A percentile compares a stretch with the other conserved stretches of the same genome.
Evolutionary conservation across 305 asterid species (phyloP).

Genomic region (Fraxinus sp.): DNA sequence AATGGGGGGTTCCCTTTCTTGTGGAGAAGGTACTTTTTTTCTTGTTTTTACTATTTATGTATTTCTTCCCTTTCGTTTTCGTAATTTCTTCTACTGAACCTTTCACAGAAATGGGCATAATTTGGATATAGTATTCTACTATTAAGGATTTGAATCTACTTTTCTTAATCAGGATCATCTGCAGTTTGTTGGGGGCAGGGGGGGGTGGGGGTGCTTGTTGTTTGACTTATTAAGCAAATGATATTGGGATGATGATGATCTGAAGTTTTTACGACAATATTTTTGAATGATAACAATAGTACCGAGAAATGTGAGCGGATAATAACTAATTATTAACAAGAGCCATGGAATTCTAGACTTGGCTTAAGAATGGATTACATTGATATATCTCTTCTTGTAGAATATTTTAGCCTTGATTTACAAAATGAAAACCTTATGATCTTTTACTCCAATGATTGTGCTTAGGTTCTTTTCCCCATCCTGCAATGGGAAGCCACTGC

Average conservation of each 20-base stretch:
- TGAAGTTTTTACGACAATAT: not conserved
- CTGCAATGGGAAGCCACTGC: constrained; percentile 75
- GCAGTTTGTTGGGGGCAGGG: not conserved
- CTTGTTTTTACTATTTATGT: not conserved
- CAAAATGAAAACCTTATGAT: not conserved
- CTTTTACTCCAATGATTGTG: constrained; percentile 19
- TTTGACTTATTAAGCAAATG: not conserved
- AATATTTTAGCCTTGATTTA: not conserved
- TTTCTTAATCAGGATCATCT: not conserved
- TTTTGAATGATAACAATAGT: not conserved
- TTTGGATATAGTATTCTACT: not conserved
- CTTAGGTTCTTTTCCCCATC: constrained; percentile 56
- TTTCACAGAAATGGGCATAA: not conserved
- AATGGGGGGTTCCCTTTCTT: constrained; percentile 74
- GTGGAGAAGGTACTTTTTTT: constrained; percentile 56
- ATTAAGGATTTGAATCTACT: not conserved
- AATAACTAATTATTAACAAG: not conserved
- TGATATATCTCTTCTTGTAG: not conserved
- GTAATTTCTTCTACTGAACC: not conserved
- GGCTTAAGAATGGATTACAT: not conserved
- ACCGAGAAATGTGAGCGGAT: not conserved
- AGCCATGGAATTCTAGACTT: not conserved
- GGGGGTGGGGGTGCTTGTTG: not conserved
- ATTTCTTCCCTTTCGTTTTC: not conserved
- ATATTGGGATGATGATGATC: not conserved